Evolutionary conservation across 2,329 filamentous ascomycete species (phyloP).

Genomic region (Trichoderma atrobrunneum): DNA sequence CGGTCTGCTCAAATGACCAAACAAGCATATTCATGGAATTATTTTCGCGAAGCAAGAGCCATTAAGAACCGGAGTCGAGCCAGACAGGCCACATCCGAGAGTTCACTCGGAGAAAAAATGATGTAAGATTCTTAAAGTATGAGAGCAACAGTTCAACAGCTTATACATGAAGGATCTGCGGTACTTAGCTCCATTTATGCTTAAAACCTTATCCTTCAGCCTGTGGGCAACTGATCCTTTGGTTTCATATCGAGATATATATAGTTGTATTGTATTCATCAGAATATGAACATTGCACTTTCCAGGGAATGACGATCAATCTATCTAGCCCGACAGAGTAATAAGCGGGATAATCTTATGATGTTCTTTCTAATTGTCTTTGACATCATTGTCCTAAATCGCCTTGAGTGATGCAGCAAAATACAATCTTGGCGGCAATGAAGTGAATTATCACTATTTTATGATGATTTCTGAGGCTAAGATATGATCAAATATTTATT

Average conservation of each 20-base stretch:
- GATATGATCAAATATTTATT: background rate
- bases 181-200: background rate
- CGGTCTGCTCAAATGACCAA: background rate
- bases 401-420: background rate
- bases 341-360: background rate
- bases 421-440: background rate
- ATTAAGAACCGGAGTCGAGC: background rate
- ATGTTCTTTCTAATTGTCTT: background rate
- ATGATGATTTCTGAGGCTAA: fast-evolving
- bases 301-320: background rate
- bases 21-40: background rate
- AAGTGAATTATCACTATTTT: background rate
- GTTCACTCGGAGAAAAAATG: background rate
- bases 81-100: background rate
- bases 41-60: background rate
- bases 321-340: background rate
- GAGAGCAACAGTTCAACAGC: background rate
- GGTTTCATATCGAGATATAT: background rate
- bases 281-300: background rate
- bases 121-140: background rate
- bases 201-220: background rate
- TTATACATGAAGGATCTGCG: background rate
- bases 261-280: background rate
- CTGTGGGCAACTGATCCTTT: background rate
- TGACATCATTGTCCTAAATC: background rate